A percentile compares a stretch with the other conserved stretches of the same genome.
Evolutionary conservation across 2,329 filamentous ascomycete species (phyloP).

Genomic region (Ascochyta lentis): DNA sequence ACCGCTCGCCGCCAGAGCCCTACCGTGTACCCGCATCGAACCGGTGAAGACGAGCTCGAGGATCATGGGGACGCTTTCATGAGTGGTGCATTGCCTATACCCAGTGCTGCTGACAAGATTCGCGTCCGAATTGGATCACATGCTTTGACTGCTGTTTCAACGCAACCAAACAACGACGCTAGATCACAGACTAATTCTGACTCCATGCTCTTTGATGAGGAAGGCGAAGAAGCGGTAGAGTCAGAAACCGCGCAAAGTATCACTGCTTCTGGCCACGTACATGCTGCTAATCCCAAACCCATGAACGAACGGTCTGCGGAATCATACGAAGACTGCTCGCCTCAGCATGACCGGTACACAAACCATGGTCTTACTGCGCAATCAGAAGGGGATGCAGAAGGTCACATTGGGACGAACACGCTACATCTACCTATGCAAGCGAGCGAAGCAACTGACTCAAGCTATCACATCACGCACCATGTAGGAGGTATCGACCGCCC

Average conservation of each 20-base stretch:
- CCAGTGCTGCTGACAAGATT: slow-evolving; percentile 31
- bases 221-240: slow-evolving; percentile 15
- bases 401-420: background rate
- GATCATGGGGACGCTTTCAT: slow-evolving; percentile 13
- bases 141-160: slow-evolving; percentile 39
- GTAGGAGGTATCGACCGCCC: slow-evolving; percentile 23
- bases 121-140: slow-evolving; percentile 47
- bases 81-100: slow-evolving; percentile 20
- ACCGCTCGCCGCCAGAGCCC: slow-evolving; percentile 1
- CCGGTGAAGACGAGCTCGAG: slow-evolving; percentile 1
- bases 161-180: slow-evolving; percentile 12
- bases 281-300: background rate
- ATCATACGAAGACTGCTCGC: slow-evolving; percentile 4
- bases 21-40: background rate
- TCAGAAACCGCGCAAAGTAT: background rate
- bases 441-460: slow-evolving; percentile 12
- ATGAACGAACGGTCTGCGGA: background rate
- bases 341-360: slow-evolving; percentile 7
- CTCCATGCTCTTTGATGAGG: slow-evolving; percentile 47
- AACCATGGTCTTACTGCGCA: background rate
- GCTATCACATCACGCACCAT: slow-evolving; percentile 25
- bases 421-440: background rate
- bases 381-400: background rate
- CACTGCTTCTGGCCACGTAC: background rate
- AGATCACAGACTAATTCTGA: slow-evolving; percentile 37